Percentiles rank a stretch among this genome's conserved stretches.
phyloP scores from a whole-genome alignment of 2,329 filamentous ascomycete genomes.

The Sporothrix dimorphospora region DNA sequence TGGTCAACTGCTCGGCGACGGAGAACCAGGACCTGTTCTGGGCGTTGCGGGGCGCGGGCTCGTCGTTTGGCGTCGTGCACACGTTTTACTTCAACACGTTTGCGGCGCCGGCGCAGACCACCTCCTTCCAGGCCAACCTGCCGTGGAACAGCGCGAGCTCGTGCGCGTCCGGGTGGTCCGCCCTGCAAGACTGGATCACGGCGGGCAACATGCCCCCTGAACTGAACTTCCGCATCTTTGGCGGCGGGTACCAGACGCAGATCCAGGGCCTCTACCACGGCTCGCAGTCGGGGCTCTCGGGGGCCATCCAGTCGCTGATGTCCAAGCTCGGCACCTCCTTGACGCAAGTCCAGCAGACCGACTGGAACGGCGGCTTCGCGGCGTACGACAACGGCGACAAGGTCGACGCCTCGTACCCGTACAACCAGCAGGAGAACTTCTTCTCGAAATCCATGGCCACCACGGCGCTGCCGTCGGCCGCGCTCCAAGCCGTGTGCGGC shows the following conservation, averaged over 20 bases:
- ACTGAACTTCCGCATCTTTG: conserved; percentile 41
- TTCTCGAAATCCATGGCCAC: conserved; percentile 40
- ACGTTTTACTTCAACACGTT: conserved; percentile 48
- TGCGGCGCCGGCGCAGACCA: conserved; percentile 41
- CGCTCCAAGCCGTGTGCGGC: conserved; percentile 36
- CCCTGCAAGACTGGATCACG: conserved; percentile 37
- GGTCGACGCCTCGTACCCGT: conserved; percentile 37
- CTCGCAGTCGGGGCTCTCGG: conserved; percentile 27
- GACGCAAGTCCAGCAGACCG: conserved; percentile 34
- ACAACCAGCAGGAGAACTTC: conserved; percentile 39
- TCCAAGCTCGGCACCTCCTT: conserved; percentile 35
- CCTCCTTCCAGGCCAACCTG: conserved; percentile 38
- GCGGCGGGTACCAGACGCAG: conserved; percentile 34
- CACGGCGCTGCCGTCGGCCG: conserved; percentile 35
- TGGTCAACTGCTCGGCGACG: conserved; percentile 40
- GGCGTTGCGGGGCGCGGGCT: conserved; percentile 48
- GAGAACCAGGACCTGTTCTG: conserved; percentile 49
- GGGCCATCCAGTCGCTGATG: conserved; percentile 37
- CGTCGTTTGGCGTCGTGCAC: conserved; percentile 48
- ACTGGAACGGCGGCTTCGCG: conserved; percentile 39
- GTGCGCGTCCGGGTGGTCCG: conserved; percentile 36
- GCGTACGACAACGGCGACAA: conserved; percentile 41
- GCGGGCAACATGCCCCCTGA: conserved; percentile 36
- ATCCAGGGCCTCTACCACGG: conserved; percentile 40
- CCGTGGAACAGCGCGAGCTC: conserved; percentile 35